Percentiles rank a stretch among this genome's conserved stretches.
These are phyloP conservation scores for Tubosaeta sp. DNA, from an alignment of 768 basidiomycete genomes.

Conservation along the genomic window DNA sequence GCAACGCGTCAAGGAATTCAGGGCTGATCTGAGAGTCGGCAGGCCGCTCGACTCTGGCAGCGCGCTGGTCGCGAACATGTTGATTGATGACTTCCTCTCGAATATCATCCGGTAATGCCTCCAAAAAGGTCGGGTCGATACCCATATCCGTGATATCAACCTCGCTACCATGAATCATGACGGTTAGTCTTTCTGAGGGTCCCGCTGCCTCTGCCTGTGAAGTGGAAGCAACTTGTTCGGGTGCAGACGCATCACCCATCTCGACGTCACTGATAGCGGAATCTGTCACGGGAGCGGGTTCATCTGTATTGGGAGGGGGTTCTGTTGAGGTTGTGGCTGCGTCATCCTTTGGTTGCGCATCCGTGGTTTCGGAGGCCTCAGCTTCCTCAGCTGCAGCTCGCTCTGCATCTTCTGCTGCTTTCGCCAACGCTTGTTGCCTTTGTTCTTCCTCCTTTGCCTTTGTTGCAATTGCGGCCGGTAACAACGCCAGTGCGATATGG, in stretches of 20 bases:
- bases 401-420: constrained; percentile 47
- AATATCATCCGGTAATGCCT: constrained; percentile 98
- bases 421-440: constrained; percentile 44
- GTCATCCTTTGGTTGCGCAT: constrained; percentile 12
- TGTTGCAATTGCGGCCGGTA: constrained; percentile 73
- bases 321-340: constrained; percentile 11
- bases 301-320: constrained; percentile 8
- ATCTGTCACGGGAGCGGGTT: constrained; percentile 30
- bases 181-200: constrained; percentile 66
- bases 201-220: constrained; percentile 21
- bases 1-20: constrained; percentile 95
- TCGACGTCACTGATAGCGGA: constrained; percentile 40
- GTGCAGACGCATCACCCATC: constrained; percentile 40
- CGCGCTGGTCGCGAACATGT: constrained; percentile 88
- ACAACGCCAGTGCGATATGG: constrained; percentile 66
- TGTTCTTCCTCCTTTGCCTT: constrained; percentile 41
- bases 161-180: constrained; percentile 85
- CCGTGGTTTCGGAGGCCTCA: constrained; percentile 31
- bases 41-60: constrained; percentile 68
- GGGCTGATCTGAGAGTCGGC: constrained; percentile 86
- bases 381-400: constrained; percentile 27
- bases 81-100: constrained; percentile 97
- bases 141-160: constrained; percentile 99
- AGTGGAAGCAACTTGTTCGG: constrained; percentile 16
- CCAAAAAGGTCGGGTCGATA: constrained; percentile 96